Conservation (phyloP, 352 stramenopile species). For the Plasmopara muralis region DNA sequence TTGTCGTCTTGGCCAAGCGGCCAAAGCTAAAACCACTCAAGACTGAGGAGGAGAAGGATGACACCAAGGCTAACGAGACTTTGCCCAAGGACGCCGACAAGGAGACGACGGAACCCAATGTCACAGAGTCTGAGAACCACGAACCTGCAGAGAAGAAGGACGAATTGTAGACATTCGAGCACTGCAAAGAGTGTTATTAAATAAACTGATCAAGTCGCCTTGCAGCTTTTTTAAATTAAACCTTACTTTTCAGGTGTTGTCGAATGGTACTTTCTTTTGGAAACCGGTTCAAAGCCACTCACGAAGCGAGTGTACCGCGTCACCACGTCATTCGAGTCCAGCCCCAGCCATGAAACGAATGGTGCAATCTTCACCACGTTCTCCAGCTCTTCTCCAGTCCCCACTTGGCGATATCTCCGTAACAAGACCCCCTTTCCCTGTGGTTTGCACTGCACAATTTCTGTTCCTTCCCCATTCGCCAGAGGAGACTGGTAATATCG, state of each 20-base stretch:
- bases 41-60: constrained; percentile 32
- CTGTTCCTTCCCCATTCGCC: constrained; percentile 6
- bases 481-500: constrained; percentile 32
- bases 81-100: constrained; percentile 19
- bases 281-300: constrained; percentile 35
- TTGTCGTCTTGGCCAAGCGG: constrained; percentile 76
- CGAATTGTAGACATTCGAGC: constrained; percentile 38
- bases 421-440: constrained; percentile 49
- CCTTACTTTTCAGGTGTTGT: background rate
- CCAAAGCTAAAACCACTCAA: constrained; percentile 53
- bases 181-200: constrained; percentile 23
- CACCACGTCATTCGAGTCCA: constrained; percentile 30
- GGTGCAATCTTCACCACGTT: constrained; percentile 20
- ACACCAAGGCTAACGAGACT: constrained; percentile 24
- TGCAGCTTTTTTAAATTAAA: constrained; percentile 8
- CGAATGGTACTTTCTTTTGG: constrained; percentile 20
- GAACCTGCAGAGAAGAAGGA: constrained; percentile 33
- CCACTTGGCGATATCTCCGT: constrained; percentile 28
- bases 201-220: constrained; percentile 17
- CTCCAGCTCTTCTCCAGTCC: constrained; percentile 8
- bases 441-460: constrained; percentile 36
- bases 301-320: constrained; percentile 33
- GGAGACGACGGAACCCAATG: constrained; percentile 21
- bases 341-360: constrained; percentile 27
- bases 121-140: constrained; percentile 17